These are phyloP conservation scores for Amorphotheca resinae DNA, from an alignment of 495 filamentous ascomycete genomes.

Conservation along the genomic window DNA sequence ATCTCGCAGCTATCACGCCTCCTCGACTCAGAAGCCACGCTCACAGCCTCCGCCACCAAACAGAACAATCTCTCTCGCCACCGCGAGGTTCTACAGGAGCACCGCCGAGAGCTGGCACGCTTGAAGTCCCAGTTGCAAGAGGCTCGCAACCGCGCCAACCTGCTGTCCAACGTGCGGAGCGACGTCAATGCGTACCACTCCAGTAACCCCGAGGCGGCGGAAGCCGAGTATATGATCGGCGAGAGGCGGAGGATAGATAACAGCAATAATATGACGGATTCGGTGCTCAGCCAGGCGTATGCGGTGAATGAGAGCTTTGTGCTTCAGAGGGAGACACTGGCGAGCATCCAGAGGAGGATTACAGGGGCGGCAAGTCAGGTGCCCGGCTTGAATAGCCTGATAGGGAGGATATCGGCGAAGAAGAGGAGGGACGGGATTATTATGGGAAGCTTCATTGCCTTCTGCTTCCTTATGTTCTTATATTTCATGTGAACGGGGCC, in stretches of 20 bases:
- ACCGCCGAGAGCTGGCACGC: conserved; percentile 69
- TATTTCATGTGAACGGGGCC: conserved; percentile 51
- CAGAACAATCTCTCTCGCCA: conserved; percentile 89
- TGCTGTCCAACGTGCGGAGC: conserved; percentile 80
- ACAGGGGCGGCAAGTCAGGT: conserved; percentile 78
- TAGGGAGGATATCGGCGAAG: conserved; percentile 86
- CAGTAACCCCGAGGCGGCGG: conserved; percentile 64
- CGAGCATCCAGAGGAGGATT: conserved; percentile 79
- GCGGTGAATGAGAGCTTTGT: conserved; percentile 89
- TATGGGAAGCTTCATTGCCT: conserved; percentile 75
- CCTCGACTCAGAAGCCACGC: conserved; percentile 85
- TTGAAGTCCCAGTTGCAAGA: conserved; percentile 55
- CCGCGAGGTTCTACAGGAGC: conserved; percentile 77
- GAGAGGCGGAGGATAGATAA: conserved; percentile 76
- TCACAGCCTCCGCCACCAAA: conserved; percentile 82
- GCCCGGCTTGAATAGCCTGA: conserved; percentile 86
- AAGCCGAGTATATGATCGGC: conserved; percentile 94
- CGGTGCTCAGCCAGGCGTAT: conserved; percentile 91
- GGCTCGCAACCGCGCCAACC: conserved; percentile 73
- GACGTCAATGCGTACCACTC: conserved; percentile 85
- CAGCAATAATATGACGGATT: conserved; percentile 77
- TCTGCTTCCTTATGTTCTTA: conserved; percentile 80
- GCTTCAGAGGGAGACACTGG: conserved; percentile 72
- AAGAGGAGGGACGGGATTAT: conserved; percentile 94
- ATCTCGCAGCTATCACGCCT: conserved; percentile 76